Evolutionary conservation across 2,329 filamentous ascomycete genomes (phyloP), one percentile per base, ranked within the genome.

Genomic region (Diaporthe velutina): DNA sequence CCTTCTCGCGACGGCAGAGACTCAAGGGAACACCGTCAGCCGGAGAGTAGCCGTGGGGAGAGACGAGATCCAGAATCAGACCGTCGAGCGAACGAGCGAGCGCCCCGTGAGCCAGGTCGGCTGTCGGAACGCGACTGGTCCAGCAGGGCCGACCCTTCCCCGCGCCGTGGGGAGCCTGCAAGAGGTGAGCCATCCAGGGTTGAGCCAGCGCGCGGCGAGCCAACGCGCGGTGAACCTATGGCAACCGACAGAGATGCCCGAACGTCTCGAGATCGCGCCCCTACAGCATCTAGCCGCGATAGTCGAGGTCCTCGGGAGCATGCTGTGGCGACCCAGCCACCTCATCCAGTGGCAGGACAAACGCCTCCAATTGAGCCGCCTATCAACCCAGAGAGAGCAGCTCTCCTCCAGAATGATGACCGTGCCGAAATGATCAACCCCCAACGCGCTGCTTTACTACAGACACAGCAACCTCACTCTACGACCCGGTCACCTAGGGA

Each of bases 361-460:
- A 77, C 83, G 50, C 76, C 79, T 2, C 77, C 82, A 48, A 80
- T 83, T 25, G 89, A 88, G 15, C 88, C 88, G 10, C 83, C 84
- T 12, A 88, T 91, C 78, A 90, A 91, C 75, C 89, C 90, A 1
- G 88, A 90, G 70, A 85, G 90, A 73, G 88, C 89, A 40, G 85
- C 88, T 12, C 81, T 89, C 7, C 86, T 90, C 70, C 83, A 84
- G 1, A 78, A 83, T 25, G 81, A 80, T 52, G 83, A 85, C 42
- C 80, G 82, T 25, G 75, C 83, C 4, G 84, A 86, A 4, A 79
- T 84, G 15, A 81, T 89, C 71, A 89, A 90, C 50, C 86, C 88
- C 2, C 87, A 86, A 30, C 83, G 88, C 42, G 87, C 85, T 6
- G 85, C 84, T 8, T 76, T 88, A 64, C 85, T 89, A 4, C 82